These are phyloP conservation scores for Populus deltoides DNA, from an alignment of 345 rosid genomes.

Conservation along the genomic window DNA sequence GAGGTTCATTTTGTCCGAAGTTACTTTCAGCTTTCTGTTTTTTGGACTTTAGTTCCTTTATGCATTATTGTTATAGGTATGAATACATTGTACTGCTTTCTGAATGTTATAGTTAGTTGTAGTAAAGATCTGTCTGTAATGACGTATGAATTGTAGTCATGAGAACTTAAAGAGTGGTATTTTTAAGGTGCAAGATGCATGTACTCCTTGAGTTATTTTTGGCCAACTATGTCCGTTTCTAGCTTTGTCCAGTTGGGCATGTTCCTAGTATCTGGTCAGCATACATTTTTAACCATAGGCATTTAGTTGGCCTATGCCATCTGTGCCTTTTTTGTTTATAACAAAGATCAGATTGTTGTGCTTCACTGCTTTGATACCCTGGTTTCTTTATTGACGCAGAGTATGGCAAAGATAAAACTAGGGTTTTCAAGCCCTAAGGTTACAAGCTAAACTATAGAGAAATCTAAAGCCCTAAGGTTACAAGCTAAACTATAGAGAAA, in stretches of 20 bases:
- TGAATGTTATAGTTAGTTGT: too few relatives aligned
- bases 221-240: background rate
- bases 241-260: background rate
- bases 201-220: background rate
- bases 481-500: too few relatives aligned
- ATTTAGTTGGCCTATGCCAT: background rate
- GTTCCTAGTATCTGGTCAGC: background rate
- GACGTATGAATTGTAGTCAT: too few relatives aligned
- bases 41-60: constrained; percentile 15
- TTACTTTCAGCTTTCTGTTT: background rate
- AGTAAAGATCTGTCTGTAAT: too few relatives aligned
- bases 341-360: background rate
- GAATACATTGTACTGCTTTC: background rate
- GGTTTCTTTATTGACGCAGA: background rate
- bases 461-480: too few relatives aligned
- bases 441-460: too few relatives aligned
- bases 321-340: background rate
- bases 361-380: background rate
- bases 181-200: background rate
- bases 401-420: background rate
- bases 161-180: too few relatives aligned
- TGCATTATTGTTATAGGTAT: background rate
- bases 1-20: background rate
- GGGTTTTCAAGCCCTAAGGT: too few relatives aligned
- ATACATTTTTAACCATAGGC: background rate